Conservation (phyloP, 2,329 filamentous ascomycete species). For the Aspergillus fijiensis region DNA sequence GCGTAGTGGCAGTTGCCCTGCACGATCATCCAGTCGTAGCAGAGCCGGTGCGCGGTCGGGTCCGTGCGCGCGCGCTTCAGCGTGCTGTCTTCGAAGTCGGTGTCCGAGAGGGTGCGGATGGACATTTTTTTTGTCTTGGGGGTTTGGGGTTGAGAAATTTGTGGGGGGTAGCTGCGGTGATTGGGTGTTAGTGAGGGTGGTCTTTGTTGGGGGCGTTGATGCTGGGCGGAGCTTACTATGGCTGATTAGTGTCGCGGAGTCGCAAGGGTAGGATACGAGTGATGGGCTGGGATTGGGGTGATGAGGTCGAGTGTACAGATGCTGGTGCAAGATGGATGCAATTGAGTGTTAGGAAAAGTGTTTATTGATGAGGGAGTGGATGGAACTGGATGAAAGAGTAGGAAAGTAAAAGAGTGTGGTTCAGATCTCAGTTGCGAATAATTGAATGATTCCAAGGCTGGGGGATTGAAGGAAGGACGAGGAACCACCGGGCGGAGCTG, state of each 20-base stretch:
- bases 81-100: background rate
- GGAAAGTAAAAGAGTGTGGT: background rate
- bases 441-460: too few species aligned
- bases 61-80: background rate
- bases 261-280: background rate
- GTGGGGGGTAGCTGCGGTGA: too few species aligned
- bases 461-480: too few species aligned
- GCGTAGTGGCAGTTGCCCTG: conserved; percentile 35
- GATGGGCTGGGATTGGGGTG: background rate
- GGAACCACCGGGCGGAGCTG: too few species aligned
- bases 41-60: conserved; percentile 36
- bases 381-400: background rate
- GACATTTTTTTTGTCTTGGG: background rate
- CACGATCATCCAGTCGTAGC: conserved; percentile 33
- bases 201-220: too few species aligned
- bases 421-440: too few species aligned
- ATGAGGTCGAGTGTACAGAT: too few species aligned
- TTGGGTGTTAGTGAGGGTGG: too few species aligned
- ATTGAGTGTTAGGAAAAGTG: too few species aligned
- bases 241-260: background rate
- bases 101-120: background rate
- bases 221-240: too few species aligned
- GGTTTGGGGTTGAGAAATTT: too few species aligned
- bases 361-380: conserved; percentile 4
- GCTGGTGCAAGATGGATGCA: background rate